Evolutionary conservation across 106 monocot genomes (phyloP).

Genomic region (Hemerocallis citrina): DNA sequence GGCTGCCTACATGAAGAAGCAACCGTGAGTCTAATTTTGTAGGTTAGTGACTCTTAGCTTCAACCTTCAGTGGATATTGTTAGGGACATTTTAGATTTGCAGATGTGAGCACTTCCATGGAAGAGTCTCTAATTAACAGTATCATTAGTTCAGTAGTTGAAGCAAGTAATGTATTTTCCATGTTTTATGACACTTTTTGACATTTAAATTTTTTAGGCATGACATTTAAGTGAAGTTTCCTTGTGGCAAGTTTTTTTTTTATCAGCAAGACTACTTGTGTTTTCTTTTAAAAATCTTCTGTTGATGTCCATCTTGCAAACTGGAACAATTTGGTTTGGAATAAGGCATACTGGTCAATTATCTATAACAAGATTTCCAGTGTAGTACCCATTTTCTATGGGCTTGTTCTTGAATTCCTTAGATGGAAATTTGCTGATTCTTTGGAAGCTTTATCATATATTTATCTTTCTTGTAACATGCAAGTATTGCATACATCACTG

Average conservation of each 20-base stretch:
- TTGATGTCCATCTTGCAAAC: background rate
- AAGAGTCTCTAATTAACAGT: slow-evolving; percentile 3
- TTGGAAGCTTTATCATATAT: too few species aligned
- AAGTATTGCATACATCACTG: too few species aligned
- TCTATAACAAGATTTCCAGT: background rate
- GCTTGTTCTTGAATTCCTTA: background rate
- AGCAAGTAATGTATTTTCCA: slow-evolving; percentile 14
- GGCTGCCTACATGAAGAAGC: slow-evolving; percentile 7
- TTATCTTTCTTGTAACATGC: too few species aligned
- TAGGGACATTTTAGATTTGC: slow-evolving; percentile 18
- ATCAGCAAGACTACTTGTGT: too few species aligned
- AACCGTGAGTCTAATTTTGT: slow-evolving; percentile 9
- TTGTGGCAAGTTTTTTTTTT: background rate
- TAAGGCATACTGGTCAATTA: background rate
- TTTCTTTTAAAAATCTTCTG: too few species aligned
- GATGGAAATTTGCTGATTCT: too few species aligned
- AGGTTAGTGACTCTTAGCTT: slow-evolving; percentile 15
- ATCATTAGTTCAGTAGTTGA: background rate
- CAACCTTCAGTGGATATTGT: slow-evolving; percentile 12
- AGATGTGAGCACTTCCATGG: slow-evolving; percentile 5
- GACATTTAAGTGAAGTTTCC: background rate
- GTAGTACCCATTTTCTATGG: background rate
- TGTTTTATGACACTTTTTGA: too few species aligned
- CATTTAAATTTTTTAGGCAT: background rate
- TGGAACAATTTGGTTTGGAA: background rate